Percentiles rank a stretch among this genome's conserved stretches.
phyloP scores from a whole-genome alignment of 768 basidiomycete genomes.

The Hypsizygus marmoreus region DNA sequence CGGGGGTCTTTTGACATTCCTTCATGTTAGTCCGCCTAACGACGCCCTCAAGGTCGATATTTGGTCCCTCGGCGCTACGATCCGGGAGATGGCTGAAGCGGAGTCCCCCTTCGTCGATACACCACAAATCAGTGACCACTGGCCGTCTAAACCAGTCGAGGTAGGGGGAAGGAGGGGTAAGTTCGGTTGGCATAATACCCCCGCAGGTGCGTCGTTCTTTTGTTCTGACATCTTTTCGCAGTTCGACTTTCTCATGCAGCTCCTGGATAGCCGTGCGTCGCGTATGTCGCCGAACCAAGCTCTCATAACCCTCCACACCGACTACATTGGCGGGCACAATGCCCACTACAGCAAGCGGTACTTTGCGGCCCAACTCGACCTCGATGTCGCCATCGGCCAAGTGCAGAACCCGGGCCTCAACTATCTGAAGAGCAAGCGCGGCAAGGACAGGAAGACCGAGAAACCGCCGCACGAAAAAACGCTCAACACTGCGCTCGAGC shows the following conservation, averaged over 20 bases:
- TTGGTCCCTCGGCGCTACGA: constrained; percentile 82
- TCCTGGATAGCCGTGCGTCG: constrained; percentile 92
- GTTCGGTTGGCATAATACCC: too few species aligned
- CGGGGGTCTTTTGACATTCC: too few species aligned
- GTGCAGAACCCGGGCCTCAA: too few species aligned
- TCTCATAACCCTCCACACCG: constrained; percentile 90
- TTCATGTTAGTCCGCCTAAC: constrained; percentile 71
- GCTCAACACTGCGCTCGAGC: too few species aligned
- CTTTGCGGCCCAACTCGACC: too few species aligned
- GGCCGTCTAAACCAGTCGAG: too few species aligned
- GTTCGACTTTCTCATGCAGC: too few species aligned
- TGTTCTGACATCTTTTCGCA: constrained; percentile 89
- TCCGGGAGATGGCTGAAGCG: constrained; percentile 81
- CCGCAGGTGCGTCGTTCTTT: constrained; percentile 8
- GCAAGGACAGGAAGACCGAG: too few species aligned
- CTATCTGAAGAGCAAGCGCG: too few species aligned
- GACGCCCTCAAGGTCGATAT: constrained; percentile 75
- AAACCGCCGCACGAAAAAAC: too few species aligned
- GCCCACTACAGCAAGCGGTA: constrained; percentile 99
- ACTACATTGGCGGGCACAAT: constrained; percentile 97
- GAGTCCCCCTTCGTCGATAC: constrained; percentile 71
- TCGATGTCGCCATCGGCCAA: too few species aligned
- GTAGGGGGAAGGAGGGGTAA: too few species aligned
- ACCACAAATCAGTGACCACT: constrained; percentile 58
- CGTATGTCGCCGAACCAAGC: constrained; percentile 97